Evolutionary conservation across 2,329 filamentous ascomycete species (phyloP), one percentile per base, ranked within the genome.

Genomic region (Diaporthe citriasiana): DNA sequence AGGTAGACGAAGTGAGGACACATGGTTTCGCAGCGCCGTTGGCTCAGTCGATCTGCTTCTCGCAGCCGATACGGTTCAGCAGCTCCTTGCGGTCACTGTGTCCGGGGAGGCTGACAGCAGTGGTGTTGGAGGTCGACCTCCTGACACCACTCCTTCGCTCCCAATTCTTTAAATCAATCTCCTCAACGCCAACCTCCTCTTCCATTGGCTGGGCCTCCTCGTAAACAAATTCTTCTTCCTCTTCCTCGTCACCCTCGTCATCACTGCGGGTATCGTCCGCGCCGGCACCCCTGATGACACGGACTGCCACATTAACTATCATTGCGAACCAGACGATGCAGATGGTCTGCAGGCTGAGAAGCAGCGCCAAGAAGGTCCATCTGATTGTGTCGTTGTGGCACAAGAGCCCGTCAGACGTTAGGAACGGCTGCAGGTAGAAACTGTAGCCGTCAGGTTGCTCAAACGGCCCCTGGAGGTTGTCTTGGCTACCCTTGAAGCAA

Each of bases 261-360:
- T 98, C 96, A 76, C 94, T 97, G 72, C 97, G 91, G 25, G 91
- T 89, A 80, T 99, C 97, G 76, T 98, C 95, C 7, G 96, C 95
- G 42, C 90, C 87, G 50, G 88, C 90, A 42, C 96, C 95, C 68
- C 88, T 89, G 47, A 98, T 81, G 8, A 98, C 95, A 75, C 93
- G 92, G 76, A 93, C 88, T 30, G 95, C 95, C 3, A 99, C 94
- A 73, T 92, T 91, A 51, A 95, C 84, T 77, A 98, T 98, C 91
- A 98, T 93, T 76, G 87, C 88, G 80, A 98, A 97, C 97, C 97
- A 98, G 76, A 86, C 88, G 47, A 97, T 85, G 42, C 94, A 95
- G 70, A 99, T 89, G 30, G 88, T 86, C 83, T 98, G 95, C 30
- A 99, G 87, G 50, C 92, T 89, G 17, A 97, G 86, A 3, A 99